Evolutionary conservation across 306 rosid genomes (phyloP).

Genomic region (Cucumis melo): DNA sequence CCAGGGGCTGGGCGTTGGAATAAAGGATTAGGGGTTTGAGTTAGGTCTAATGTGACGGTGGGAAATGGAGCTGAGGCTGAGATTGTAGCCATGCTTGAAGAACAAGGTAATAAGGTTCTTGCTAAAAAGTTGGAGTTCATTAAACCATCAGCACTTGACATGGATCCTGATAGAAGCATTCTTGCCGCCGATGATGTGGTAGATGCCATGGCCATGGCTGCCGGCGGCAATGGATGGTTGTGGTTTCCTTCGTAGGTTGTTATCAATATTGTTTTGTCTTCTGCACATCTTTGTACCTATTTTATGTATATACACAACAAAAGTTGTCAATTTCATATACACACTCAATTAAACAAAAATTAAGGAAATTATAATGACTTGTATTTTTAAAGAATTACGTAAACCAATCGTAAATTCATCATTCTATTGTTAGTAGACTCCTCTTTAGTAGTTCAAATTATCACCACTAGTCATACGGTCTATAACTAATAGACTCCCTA

Average conservation of each 20-base stretch:
- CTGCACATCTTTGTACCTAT: conserved; percentile 86
- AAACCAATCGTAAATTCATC: too few species aligned
- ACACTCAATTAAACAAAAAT: not conserved
- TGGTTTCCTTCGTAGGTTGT: conserved; percentile 88
- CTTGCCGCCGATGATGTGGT: conserved; percentile 63
- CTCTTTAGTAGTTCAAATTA: too few species aligned
- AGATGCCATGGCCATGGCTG: conserved; percentile 78
- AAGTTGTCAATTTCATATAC: not conserved
- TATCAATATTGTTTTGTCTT: conserved; percentile 45
- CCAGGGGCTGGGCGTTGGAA: conserved; percentile 17
- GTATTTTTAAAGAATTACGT: too few species aligned
- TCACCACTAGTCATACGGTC: too few species aligned
- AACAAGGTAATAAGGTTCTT: conserved; percentile 43
- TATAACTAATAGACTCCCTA: too few species aligned
- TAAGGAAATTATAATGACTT: not conserved
- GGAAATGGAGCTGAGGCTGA: conserved; percentile 90
- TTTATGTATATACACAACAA: too few species aligned
- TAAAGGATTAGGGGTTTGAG: conserved; percentile 39
- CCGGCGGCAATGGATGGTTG: conserved; percentile 70
- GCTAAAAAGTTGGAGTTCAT: conserved; percentile 43
- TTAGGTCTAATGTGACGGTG: conserved; percentile 70
- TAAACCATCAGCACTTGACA: conserved; percentile 50
- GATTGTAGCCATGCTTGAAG: conserved; percentile 72
- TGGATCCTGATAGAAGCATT: conserved; percentile 71
- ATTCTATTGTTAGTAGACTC: too few species aligned